These are phyloP conservation scores for Suhomyces kilbournensis DNA, from an alignment of 805 yeast species.

Conservation along the genomic window DNA sequence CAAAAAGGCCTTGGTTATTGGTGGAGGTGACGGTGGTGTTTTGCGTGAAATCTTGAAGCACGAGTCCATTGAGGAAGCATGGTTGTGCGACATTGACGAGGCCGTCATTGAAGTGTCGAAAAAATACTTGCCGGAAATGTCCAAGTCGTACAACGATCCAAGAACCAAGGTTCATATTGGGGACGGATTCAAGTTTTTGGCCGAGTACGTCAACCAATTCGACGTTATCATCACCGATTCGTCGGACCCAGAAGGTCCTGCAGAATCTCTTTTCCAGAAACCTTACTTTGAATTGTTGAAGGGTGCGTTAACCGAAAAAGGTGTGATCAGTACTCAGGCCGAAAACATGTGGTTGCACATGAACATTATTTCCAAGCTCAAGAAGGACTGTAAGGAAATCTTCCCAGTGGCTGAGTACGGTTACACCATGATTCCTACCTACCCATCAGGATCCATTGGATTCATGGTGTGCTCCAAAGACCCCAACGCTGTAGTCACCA, in stretches of 20 bases:
- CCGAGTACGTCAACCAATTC: conserved; percentile 76
- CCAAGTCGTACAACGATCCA: conserved; percentile 81
- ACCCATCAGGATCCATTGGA: conserved; percentile 97
- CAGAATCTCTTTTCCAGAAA: conserved; percentile 88
- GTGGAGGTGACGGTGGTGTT: conserved; percentile 99
- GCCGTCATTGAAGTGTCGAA: conserved; percentile 85
- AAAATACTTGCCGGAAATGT: conserved; percentile 82
- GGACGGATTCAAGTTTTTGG: conserved; percentile 95
- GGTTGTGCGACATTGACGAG: conserved; percentile 93
- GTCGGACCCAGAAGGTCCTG: conserved; percentile 98
- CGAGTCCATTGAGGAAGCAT: conserved; percentile 78
- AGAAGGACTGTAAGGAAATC: conserved; percentile 74
- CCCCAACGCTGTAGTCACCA: conserved; percentile 55
- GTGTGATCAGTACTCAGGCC: conserved; percentile 91
- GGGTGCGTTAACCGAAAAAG: conserved; percentile 88
- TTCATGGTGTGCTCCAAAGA: conserved; percentile 94
- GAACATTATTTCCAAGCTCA: conserved; percentile 76
- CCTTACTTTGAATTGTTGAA: conserved; percentile 81
- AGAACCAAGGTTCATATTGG: conserved; percentile 89
- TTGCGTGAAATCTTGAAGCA: conserved; percentile 93
- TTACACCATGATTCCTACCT: conserved; percentile 91
- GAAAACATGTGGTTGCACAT: conserved; percentile 93
- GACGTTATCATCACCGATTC: conserved; percentile 97
- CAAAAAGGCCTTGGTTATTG: conserved; percentile 87
- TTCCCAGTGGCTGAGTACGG: conserved; percentile 93